Percentiles rank a stretch among this genome's conserved stretches.
Evolutionary conservation across 257 asterid genomes (phyloP).

Genomic region (Primulina eburnea): DNA sequence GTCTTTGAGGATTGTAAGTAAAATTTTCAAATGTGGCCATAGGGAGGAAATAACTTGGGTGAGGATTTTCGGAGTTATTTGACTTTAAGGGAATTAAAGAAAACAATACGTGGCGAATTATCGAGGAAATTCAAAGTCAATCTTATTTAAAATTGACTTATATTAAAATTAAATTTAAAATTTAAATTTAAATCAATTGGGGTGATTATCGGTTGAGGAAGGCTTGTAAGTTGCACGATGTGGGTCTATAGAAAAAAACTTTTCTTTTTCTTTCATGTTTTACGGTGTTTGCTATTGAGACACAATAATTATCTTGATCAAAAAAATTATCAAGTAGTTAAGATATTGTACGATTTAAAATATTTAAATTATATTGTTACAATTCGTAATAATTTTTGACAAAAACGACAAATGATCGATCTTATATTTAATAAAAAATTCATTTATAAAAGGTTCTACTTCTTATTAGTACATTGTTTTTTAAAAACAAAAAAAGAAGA

Average conservation of each 20-base stretch:
- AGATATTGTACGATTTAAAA: too few species aligned
- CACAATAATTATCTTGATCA: too few species aligned
- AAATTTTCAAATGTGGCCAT: conserved; percentile 22
- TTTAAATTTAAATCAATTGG: not conserved
- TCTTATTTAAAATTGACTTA: conserved; percentile 1
- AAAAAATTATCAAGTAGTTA: too few species aligned
- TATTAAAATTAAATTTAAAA: conserved; percentile 23
- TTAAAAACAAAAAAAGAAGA: too few species aligned
- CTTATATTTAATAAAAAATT: too few species aligned
- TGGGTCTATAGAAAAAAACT: too few species aligned
- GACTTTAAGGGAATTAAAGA: not conserved
- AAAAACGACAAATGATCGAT: too few species aligned
- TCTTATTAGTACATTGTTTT: not conserved
- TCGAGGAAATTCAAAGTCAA: conserved; percentile 1
- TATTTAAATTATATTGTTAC: too few species aligned
- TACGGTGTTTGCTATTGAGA: too few species aligned
- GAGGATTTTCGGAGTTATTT: not conserved
- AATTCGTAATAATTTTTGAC: too few species aligned
- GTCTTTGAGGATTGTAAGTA: conserved; percentile 14
- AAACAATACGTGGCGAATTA: not conserved
- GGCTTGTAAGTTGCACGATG: not conserved
- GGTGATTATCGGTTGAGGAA: conserved; percentile 20
- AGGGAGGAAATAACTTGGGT: not conserved
- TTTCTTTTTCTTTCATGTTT: too few species aligned
- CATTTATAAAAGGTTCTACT: too few species aligned